phyloP scores from a whole-genome alignment of 2,329 filamentous ascomycete genomes.

The Berkeleyomyces basicola region DNA sequence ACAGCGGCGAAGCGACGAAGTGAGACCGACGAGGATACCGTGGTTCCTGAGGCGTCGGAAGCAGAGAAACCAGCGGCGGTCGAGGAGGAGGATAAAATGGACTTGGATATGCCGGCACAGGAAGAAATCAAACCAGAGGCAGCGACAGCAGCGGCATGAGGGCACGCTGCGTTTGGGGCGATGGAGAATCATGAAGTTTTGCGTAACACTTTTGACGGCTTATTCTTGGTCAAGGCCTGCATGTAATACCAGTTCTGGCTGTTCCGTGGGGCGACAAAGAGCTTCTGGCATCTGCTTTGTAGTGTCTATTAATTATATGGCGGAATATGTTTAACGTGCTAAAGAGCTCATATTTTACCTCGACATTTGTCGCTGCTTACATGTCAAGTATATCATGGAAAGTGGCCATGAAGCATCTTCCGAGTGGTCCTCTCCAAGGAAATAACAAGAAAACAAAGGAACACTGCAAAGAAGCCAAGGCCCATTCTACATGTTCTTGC shows the following conservation, averaged over 20 bases:
- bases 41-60: background rate
- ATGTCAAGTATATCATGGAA: no score
- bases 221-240: no score
- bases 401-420: no score
- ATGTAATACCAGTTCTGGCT: no score
- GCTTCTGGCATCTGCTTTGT: no score
- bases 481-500: conserved; percentile 13
- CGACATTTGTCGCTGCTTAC: background rate
- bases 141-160: background rate
- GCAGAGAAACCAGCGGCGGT: background rate
- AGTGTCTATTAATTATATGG: background rate
- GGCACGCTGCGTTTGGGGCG: background rate
- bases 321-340: background rate
- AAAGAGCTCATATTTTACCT: background rate
- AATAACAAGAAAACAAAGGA: no score
- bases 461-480: no score
- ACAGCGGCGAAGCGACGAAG: background rate
- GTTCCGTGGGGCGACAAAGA: no score
- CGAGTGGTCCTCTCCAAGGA: no score
- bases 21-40: background rate
- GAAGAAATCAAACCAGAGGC: background rate
- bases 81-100: background rate
- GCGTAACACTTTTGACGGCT: no score
- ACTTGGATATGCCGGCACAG: background rate
- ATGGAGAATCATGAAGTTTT: no score